These are phyloP conservation scores for Chlorencoelia australis DNA, from an alignment of 2,329 filamentous ascomycete genomes.

Conservation along the genomic window DNA sequence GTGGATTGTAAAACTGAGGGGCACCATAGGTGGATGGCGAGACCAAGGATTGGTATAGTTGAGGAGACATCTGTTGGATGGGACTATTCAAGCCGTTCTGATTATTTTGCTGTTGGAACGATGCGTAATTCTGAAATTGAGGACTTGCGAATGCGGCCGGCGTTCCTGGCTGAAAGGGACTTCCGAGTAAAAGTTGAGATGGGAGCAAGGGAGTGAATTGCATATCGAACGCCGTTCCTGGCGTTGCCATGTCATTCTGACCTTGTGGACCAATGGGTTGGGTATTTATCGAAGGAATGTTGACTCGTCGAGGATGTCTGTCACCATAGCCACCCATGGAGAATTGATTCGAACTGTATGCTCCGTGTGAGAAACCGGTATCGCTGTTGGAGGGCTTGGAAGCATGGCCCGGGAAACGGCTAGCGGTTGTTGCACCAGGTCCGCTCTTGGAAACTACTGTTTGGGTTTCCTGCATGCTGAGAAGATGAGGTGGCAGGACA, in stretches of 20 bases:
- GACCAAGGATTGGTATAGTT: constrained; percentile 74
- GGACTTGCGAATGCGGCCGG: constrained; percentile 82
- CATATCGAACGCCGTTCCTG: constrained; percentile 90
- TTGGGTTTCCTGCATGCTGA: constrained; percentile 86
- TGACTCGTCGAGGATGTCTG: constrained; percentile 71
- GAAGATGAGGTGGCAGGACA: constrained; percentile 72
- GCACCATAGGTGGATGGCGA: constrained; percentile 77
- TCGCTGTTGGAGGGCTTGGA: constrained; percentile 77
- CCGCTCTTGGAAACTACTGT: constrained; percentile 47
- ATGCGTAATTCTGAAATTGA: constrained; percentile 78
- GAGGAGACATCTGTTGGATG: constrained; percentile 69
- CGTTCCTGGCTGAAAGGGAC: constrained; percentile 91
- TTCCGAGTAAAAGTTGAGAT: constrained; percentile 87
- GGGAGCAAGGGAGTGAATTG: constrained; percentile 95
- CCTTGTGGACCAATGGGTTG: constrained; percentile 47
- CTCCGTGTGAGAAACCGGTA: constrained; percentile 86
- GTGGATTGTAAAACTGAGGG: constrained; percentile 72
- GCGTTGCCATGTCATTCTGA: constrained; percentile 68
- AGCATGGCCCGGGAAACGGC: constrained; percentile 57
- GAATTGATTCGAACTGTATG: constrained; percentile 73
- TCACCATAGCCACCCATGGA: constrained; percentile 71
- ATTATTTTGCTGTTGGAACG: constrained; percentile 51
- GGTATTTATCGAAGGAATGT: constrained; percentile 90
- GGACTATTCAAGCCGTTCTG: constrained; percentile 61
- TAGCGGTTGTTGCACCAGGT: constrained; percentile 42